Evolutionary conservation across 192 early-diverging fungal species (phyloP), one percentile per base, ranked within the genome.

Genomic region (Chytriomyces sp.): DNA sequence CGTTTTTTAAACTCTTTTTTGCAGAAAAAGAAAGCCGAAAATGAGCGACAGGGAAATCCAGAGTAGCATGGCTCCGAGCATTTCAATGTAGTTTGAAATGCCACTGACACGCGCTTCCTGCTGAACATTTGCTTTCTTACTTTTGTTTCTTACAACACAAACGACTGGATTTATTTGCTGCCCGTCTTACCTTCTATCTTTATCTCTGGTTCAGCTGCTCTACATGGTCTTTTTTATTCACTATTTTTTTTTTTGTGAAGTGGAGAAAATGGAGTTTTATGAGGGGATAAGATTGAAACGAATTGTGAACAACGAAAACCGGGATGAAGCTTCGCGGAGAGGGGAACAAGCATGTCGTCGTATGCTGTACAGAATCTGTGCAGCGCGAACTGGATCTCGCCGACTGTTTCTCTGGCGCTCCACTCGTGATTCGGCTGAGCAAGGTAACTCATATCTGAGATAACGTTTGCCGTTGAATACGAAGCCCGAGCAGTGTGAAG

Each of bases 1-100:
- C 3, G 35, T 35, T 35, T 35, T 35, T 35, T 35, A 5, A 13
- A 57, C 53, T n/a, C 13, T 57, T 57, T 1, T n/a, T n/a, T n/a
- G 20, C 53, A 57, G 53, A 57, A 57, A 57, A 57, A 57, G 20
- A 57, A 57, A 20, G 53, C 53, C 20, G 53, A 57, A 57, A 57
- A 57, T 20, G 53, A 57, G 53, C 53, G 53, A 20, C 53, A 13
- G 16, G 53, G 53, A 13, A 57, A 57, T 20, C 20, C 53, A 20
- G 53, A 57, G 53, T 57, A 57, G 20, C 20, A 20, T 57, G 16
- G 0, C 53, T 20, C 35, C 35, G 35, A 35, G 35, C 35, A 35
- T 35, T 35, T 35, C 35, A 35, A 35, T 4, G 4, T 4, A 35
- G 35, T 35, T 35, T 1, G 35, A 35, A 35, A 35, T 35, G 35